phyloP scores from a whole-genome alignment of 495 filamentous ascomycete genomes.

The Aspergillus bertholletiae region DNA sequence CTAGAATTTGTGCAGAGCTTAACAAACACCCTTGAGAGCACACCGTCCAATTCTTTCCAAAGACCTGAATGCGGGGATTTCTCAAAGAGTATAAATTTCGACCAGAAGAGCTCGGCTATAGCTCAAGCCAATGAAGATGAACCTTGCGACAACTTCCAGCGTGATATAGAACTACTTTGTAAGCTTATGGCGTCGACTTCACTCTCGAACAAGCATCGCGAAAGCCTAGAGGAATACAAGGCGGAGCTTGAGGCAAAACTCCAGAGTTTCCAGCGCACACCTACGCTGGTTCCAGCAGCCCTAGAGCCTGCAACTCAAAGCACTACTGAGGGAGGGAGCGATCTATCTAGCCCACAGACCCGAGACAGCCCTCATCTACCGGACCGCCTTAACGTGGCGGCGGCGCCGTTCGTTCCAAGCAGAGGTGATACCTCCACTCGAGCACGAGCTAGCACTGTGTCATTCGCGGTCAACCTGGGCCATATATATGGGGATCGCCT shows the following conservation, averaged over 20 bases:
- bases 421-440: background rate
- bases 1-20: slow-evolving; percentile 12
- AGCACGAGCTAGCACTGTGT: background rate
- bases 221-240: slow-evolving; percentile 10
- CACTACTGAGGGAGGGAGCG: background rate
- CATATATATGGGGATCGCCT: slow-evolving; percentile 18
- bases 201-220: slow-evolving; percentile 6
- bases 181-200: slow-evolving; percentile 10
- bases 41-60: background rate
- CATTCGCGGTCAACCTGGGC: background rate
- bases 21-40: background rate
- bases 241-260: slow-evolving; percentile 10
- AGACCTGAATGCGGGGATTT: background rate
- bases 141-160: background rate
- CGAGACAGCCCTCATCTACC: background rate
- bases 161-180: slow-evolving; percentile 14
- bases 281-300: background rate
- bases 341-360: background rate
- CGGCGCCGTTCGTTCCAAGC: slow-evolving; percentile 10
- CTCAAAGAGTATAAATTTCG: background rate
- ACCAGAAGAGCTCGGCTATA: background rate
- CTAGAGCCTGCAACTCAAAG: background rate
- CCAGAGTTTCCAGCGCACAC: background rate
- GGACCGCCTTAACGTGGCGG: slow-evolving; percentile 8
- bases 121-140: background rate